phyloP scores from a whole-genome alignment of 2,329 filamentous ascomycete species.

The Penicillium sp. region DNA sequence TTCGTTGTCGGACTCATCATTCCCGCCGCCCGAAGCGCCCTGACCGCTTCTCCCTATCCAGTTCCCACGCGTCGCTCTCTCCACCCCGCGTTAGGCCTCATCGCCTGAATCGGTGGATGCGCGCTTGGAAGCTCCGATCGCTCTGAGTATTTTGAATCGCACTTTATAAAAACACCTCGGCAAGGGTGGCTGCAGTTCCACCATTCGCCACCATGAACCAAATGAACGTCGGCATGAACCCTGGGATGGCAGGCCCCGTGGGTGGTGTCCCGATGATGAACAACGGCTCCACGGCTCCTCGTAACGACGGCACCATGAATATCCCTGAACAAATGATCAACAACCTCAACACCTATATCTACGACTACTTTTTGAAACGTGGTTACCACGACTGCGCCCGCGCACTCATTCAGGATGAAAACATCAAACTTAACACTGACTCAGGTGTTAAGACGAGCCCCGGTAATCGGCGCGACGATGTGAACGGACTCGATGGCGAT shows the following conservation, averaged over 20 bases:
- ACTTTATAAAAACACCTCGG: conserved; percentile 10
- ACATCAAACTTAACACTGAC: conserved; percentile 57
- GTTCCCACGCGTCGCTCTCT: conserved; percentile 17
- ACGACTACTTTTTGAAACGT: conserved; percentile 78
- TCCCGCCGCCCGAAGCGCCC: neutral
- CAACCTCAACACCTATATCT: conserved; percentile 64
- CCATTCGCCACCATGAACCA: conserved; percentile 51
- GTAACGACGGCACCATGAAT: conserved; percentile 42
- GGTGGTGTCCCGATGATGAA: conserved; percentile 59
- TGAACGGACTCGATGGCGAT: conserved; percentile 72
- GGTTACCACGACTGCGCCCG: conserved; percentile 82
- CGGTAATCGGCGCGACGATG: conserved; percentile 66
- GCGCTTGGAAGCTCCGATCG: conserved; percentile 25
- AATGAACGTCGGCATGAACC: conserved; percentile 53
- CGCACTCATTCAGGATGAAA: conserved; percentile 65
- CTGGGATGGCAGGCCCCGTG: conserved; percentile 55
- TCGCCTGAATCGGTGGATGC: conserved; percentile 35
- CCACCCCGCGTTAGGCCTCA: conserved; percentile 29
- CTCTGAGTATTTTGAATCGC: conserved; percentile 18
- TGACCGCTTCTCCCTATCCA: conserved; percentile 19
- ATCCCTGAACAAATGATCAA: conserved; percentile 39
- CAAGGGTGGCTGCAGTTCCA: conserved; percentile 37
- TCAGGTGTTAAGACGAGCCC: conserved; percentile 65
- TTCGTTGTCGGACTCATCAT: neutral
- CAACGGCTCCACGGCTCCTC: conserved; percentile 48